Evolutionary conservation across 1,284 basidiomycete species (phyloP).

Genomic region (Marasmius fiardii): DNA sequence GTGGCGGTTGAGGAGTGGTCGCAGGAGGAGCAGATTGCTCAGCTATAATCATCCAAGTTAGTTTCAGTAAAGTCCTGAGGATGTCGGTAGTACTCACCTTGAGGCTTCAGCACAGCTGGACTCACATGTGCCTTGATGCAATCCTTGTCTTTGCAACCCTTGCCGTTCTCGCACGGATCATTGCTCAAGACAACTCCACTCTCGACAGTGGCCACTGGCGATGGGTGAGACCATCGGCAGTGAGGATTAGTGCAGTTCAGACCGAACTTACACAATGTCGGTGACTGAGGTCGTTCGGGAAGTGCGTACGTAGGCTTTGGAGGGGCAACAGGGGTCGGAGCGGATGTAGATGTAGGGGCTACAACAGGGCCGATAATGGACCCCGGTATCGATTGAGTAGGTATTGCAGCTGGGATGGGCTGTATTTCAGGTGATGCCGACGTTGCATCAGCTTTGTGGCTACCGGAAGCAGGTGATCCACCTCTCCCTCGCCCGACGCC

Average conservation of each 20-base stretch:
- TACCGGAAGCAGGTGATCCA: conserved; percentile 19
- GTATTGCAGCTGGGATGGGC: conserved; percentile 25
- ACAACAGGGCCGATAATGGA: conserved; percentile 12
- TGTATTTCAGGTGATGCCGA: conserved; percentile 20
- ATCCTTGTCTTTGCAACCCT: conserved; percentile 86
- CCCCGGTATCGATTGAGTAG: conserved; percentile 15
- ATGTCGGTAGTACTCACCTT: no score
- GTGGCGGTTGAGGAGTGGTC: conserved; percentile 24
- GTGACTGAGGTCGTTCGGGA: conserved; percentile 78
- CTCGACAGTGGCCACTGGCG: conserved; percentile 86
- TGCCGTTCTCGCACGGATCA: conserved; percentile 84
- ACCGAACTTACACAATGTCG: conserved; percentile 87
- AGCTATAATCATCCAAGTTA: neutral
- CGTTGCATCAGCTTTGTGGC: conserved; percentile 20
- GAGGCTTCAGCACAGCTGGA: conserved; percentile 68
- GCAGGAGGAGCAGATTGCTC: conserved; percentile 5
- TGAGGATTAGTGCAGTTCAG: conserved; percentile 85
- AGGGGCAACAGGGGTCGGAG: conserved; percentile 23
- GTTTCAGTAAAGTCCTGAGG: no score
- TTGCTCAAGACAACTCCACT: conserved; percentile 92
- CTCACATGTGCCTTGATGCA: conserved; percentile 88
- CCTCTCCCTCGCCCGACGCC: conserved; percentile 32
- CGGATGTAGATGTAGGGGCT: conserved; percentile 21
- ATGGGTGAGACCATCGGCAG: conserved; percentile 89
- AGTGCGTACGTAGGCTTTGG: conserved; percentile 46